Percentiles rank a stretch among this genome's conserved stretches.
phyloP scores from a whole-genome alignment of 495 filamentous ascomycete genomes.

The Oidiodendron maius region DNA sequence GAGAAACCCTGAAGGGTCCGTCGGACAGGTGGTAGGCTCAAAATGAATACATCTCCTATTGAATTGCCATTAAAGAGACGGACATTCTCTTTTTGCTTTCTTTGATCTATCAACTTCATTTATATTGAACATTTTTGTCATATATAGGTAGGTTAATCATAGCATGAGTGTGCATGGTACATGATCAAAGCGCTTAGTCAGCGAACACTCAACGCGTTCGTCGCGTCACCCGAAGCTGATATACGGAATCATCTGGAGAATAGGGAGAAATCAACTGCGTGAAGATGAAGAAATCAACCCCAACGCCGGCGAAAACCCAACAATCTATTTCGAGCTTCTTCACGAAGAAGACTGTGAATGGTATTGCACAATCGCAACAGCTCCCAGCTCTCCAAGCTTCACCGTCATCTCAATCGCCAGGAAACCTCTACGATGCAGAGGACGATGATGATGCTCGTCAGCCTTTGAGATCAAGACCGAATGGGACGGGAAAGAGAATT shows the following conservation, averaged over 20 bases:
- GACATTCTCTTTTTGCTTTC: no score
- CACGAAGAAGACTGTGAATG: conserved; percentile 50
- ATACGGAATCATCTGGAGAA: background rate
- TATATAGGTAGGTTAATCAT: no score
- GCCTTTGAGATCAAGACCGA: background rate
- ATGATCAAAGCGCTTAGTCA: no score
- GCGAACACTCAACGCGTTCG: background rate
- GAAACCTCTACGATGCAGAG: conserved; percentile 16
- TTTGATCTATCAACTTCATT: no score
- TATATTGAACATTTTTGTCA: no score
- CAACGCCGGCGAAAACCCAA: conserved; percentile 52
- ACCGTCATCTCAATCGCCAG: background rate
- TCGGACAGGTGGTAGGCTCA: no score
- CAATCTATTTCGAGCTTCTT: conserved; percentile 86
- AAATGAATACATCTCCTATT: no score
- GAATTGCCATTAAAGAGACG: no score
- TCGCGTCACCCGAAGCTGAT: background rate
- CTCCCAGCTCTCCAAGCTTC: conserved; percentile 4
- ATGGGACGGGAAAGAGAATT: conserved; percentile 29
- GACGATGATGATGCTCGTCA: conserved; percentile 9
- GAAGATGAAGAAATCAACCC: background rate
- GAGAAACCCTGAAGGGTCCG: no score
- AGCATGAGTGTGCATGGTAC: no score
- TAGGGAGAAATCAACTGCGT: background rate
- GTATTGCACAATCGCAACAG: conserved; percentile 12